Base-by-base conservation (phyloP, 2,329 filamentous ascomycete species). In the Elsinoe batatas region DNA sequence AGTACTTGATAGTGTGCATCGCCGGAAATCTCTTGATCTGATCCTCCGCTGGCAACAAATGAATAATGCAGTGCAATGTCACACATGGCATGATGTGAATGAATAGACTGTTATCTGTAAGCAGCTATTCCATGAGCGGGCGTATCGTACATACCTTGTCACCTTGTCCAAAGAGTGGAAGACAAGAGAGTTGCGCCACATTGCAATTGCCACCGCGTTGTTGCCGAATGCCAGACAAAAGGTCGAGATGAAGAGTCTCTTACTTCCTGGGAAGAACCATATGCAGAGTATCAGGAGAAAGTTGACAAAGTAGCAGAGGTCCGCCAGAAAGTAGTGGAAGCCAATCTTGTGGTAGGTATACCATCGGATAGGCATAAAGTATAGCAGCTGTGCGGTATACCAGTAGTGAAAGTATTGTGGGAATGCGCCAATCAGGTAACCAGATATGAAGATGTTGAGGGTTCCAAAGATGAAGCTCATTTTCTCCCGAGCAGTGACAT, bases 151-250 rank as follows among this genome's bases (percentile, higher is more conserved):
- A 51, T 71, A 83, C 68, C 88, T 93, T 11, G 91, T 94, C 59
- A 97, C 90, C 72, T 98, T 98, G 77, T 98, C 93, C 72, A 98
- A 84, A 67, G 89, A 95, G 76, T 98, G 93, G 70, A 98, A 98
- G 46, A 98, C 93, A 66, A 98, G 81, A 32, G 91, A 96, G 70
- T 98, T 98, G 61, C 93, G 84, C 93, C 93, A 98, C 91, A 98
- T 93, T 67, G 93, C 90, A 69, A 98, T 97, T 11, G 93, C 93
- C 46, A 96, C 84, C 17, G 93, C 93, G 67, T 98, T 98, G 72
- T 98, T 98, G 60, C 93, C 93, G 67, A 88, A 94, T 8, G 91
- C 88, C 33, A 98, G 77, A 65, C 93, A 97, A 71, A 91, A 98
- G 0, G 88, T 85, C 62, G 89, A 84, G 61, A 94, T 93, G 70